These are phyloP conservation scores for Schizonepeta tenuifolia DNA, from an alignment of 257 asterid genomes.

Conservation along the genomic window DNA sequence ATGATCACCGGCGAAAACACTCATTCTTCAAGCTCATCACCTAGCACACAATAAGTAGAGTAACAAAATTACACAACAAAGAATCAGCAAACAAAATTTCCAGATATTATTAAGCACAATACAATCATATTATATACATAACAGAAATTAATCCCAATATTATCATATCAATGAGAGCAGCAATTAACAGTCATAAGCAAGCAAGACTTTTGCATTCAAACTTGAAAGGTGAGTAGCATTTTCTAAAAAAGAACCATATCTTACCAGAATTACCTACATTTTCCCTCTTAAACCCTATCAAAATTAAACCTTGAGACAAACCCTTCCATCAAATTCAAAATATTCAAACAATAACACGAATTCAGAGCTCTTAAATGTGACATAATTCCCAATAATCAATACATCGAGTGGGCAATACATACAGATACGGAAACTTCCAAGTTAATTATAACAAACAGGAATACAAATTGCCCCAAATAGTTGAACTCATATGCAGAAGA, in stretches of 20 bases:
- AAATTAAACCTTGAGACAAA: neutral
- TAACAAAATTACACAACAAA: neutral
- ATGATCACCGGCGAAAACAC: constrained; percentile 35
- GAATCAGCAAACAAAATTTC: neutral
- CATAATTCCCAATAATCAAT: neutral
- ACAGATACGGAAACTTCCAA: neutral
- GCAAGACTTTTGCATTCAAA: neutral
- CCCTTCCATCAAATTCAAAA: constrained; percentile 8
- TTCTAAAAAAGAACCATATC: neutral
- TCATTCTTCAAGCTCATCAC: constrained; percentile 46
- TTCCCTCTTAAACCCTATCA: neutral
- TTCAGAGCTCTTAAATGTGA: neutral
- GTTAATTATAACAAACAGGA: constrained; percentile 2
- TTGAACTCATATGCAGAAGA: neutral
- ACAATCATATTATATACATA: too few relatives aligned
- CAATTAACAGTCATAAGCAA: constrained; percentile 3
- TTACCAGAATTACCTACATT: neutral
- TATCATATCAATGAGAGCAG: neutral
- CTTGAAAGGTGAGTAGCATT: neutral
- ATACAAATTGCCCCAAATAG: neutral
- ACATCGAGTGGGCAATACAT: neutral
- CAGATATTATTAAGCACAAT: neutral
- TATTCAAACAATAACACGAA: neutral
- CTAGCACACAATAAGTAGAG: constrained; percentile 32
- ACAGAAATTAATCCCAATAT: too few relatives aligned